phyloP scores from a whole-genome alignment of 2,329 filamentous ascomycete species.

The Aspergillus proliferans region DNA sequence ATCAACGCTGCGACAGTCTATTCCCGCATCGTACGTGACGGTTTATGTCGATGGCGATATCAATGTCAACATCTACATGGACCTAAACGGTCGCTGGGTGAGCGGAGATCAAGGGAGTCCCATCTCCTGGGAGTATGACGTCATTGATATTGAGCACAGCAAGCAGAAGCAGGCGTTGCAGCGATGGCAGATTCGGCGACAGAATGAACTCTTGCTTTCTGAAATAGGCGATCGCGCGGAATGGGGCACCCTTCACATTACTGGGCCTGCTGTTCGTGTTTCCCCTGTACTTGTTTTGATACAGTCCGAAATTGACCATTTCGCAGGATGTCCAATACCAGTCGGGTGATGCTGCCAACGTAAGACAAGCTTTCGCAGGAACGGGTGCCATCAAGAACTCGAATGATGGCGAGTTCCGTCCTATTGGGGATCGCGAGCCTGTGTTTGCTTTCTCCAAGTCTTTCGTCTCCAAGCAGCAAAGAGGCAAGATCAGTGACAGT shows the following conservation, averaged over 20 bases:
- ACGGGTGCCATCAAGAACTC: conserved; percentile 61
- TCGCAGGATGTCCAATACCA: conserved; percentile 57
- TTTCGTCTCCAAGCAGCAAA: conserved; percentile 39
- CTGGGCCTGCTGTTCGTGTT: conserved; percentile 52
- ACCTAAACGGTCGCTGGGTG: conserved; percentile 73
- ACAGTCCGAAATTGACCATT: conserved; percentile 8
- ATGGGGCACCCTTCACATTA: conserved; percentile 78
- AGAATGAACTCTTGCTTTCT: conserved; percentile 61
- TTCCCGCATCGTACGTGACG: conserved; percentile 75
- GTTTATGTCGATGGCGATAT: conserved; percentile 63
- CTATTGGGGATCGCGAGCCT: conserved; percentile 70
- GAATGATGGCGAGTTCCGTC: conserved; percentile 60
- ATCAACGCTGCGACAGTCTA: conserved; percentile 70
- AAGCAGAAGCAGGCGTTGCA: conserved; percentile 38
- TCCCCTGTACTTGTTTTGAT: neutral
- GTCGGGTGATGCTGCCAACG: conserved; percentile 58
- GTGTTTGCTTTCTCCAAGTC: conserved; percentile 72
- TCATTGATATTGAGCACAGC: conserved; percentile 35
- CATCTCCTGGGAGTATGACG: conserved; percentile 63
- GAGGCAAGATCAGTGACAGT: conserved; percentile 41
- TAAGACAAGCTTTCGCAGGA: conserved; percentile 64
- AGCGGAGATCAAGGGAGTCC: conserved; percentile 65
- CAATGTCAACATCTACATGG: conserved; percentile 57
- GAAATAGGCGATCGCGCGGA: conserved; percentile 69
- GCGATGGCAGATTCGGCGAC: conserved; percentile 38